phyloP scores from a whole-genome alignment of 2,329 filamentous ascomycete species.

The Diplodia corticola region DNA sequence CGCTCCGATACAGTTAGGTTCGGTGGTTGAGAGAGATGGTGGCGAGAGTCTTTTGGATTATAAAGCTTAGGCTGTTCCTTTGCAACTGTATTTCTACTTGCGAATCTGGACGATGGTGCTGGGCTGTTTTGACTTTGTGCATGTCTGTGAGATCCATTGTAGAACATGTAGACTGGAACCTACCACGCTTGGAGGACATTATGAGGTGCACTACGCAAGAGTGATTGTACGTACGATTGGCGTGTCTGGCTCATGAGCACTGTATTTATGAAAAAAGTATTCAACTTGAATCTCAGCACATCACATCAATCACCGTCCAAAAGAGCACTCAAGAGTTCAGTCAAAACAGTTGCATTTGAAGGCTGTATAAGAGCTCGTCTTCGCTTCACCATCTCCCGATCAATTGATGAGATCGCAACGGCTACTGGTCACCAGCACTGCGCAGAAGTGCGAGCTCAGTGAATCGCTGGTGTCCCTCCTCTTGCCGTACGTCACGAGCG shows the following conservation, averaged over 20 bases:
- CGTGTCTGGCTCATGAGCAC: not conserved
- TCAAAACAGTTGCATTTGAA: not conserved
- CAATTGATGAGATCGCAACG: not conserved
- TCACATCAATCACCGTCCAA: not conserved
- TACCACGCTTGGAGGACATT: not conserved
- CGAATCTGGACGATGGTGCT: not conserved
- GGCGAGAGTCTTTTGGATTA: not conserved
- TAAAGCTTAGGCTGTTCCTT: not conserved
- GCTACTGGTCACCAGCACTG: constrained; percentile 18
- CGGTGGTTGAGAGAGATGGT: not conserved
- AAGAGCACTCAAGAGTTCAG: not conserved
- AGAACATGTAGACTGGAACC: not conserved
- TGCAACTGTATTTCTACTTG: not conserved
- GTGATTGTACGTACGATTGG: no score
- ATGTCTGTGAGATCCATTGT: not conserved
- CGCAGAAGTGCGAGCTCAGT: constrained; percentile 8
- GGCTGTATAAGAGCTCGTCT: not conserved
- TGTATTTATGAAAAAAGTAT: not conserved
- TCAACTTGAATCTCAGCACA: no score
- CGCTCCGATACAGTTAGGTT: constrained; percentile 38
- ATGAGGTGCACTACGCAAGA: not conserved
- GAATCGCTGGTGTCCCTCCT: constrained; percentile 12
- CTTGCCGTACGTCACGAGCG: not conserved
- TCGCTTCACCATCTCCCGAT: constrained; percentile 13
- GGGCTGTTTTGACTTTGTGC: not conserved